phyloP scores from a whole-genome alignment of 208 protist species.

The Acanthamoeba royreba region DNA sequence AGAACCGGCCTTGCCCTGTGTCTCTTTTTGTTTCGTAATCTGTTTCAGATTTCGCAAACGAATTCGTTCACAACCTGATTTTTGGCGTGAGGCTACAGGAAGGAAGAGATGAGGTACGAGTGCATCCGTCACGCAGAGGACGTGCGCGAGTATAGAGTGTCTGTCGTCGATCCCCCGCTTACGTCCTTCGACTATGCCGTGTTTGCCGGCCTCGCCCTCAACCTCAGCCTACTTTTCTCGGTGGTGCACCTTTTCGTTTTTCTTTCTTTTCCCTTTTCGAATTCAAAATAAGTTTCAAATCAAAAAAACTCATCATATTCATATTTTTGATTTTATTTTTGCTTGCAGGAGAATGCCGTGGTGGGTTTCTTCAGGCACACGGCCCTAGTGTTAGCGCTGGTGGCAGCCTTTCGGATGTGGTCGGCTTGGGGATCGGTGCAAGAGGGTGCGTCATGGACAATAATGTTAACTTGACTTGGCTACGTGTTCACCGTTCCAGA shows the following conservation, averaged over 20 bases:
- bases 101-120: too few species aligned
- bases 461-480: neutral
- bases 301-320: too few species aligned
- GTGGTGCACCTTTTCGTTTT: too few species aligned
- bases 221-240: neutral
- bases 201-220: neutral
- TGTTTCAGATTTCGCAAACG: too few species aligned
- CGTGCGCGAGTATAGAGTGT: neutral
- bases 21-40: too few species aligned
- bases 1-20: too few species aligned
- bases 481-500: neutral
- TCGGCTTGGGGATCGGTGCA: neutral
- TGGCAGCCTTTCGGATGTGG: neutral
- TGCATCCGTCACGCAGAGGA: neutral
- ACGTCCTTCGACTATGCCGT: neutral
- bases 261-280: neutral
- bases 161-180: neutral
- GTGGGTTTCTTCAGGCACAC: neutral
- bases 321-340: too few species aligned
- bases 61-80: too few species aligned
- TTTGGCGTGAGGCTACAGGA: too few species aligned
- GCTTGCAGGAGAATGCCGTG: neutral
- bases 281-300: neutral
- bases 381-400: neutral
- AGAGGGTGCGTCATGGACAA: neutral